Evolutionary conservation across 768 basidiomycete species (phyloP).

Genomic region (Hortiboletus campestris): DNA sequence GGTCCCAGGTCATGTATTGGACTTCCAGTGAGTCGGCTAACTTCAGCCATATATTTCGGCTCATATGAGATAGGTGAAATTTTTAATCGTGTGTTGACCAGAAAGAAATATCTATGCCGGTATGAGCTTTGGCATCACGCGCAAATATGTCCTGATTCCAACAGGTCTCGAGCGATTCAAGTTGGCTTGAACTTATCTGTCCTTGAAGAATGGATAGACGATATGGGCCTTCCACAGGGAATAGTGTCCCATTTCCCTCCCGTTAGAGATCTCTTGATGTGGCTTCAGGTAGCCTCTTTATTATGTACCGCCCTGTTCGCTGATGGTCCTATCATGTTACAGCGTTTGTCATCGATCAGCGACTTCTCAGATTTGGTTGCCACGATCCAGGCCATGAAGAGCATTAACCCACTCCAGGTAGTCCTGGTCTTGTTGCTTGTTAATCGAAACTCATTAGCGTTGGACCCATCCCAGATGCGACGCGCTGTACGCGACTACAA

Average conservation of each 20-base stretch:
- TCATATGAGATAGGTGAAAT: conserved; percentile 58
- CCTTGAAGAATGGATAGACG: conserved; percentile 90
- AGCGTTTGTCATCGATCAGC: conserved; percentile 83
- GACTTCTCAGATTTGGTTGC: conserved; percentile 88
- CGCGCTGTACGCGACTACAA: conserved; percentile 90
- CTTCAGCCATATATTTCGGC: not conserved
- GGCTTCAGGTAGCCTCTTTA: conserved; percentile 67
- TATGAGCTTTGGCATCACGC: conserved; percentile 30
- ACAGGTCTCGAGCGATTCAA: conserved; percentile 78
- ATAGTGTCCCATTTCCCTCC: conserved; percentile 81
- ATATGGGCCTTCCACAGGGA: conserved; percentile 75
- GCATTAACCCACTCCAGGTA: conserved; percentile 91
- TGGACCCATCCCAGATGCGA: conserved; percentile 61
- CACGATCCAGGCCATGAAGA: conserved; percentile 83
- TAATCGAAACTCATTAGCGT: not conserved
- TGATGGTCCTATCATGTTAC: conserved; percentile 4
- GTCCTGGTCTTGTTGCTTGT: not conserved
- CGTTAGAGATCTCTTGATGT: conserved; percentile 77
- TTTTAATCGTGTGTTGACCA: conserved; percentile 82
- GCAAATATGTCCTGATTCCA: conserved; percentile 8
- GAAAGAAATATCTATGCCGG: conserved; percentile 95
- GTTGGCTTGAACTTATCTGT: conserved; percentile 82
- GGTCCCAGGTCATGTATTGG: conserved; percentile 99
- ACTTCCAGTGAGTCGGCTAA: conserved; percentile 72
- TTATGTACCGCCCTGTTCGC: not conserved